A percentile compares a stretch with the other conserved stretches of the same genome.
phyloP scores from a whole-genome alignment of 495 filamentous ascomycete species.

The Xylaria castorea region DNA sequence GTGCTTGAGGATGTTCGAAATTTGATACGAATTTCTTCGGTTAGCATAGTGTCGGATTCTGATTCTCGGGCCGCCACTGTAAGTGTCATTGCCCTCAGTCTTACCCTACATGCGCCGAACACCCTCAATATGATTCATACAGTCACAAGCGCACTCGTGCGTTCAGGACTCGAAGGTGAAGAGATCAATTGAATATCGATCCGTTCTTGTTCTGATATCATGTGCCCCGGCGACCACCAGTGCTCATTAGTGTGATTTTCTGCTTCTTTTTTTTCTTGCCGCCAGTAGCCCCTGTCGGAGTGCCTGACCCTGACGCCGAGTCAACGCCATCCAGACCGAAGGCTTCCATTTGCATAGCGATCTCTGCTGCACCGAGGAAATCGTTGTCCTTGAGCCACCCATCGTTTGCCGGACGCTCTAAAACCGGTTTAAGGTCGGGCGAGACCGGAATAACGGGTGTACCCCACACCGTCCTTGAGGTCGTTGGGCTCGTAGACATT shows the following conservation, averaged over 20 bases:
- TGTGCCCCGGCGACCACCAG: constrained; percentile 53
- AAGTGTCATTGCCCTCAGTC: not conserved
- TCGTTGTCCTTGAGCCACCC: constrained; percentile 77
- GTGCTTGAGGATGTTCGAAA: not conserved
- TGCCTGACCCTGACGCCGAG: constrained; percentile 30
- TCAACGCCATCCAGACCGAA: constrained; percentile 45
- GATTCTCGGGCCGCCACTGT: not conserved
- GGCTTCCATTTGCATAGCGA: constrained; percentile 55
- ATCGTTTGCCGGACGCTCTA: constrained; percentile 61
- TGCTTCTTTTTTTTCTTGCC: constrained; percentile 84
- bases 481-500: constrained; percentile 78
- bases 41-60: not conserved
- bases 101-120: constrained; percentile 1
- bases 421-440: constrained; percentile 53
- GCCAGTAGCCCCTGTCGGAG: constrained; percentile 35
- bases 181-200: constrained; percentile 24
- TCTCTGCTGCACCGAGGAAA: constrained; percentile 46
- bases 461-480: constrained; percentile 85
- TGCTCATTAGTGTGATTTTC: constrained; percentile 96
- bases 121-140: not conserved
- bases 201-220: not conserved
- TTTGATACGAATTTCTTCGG: not conserved
- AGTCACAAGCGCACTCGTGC: not conserved
- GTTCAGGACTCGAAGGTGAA: not conserved
- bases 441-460: constrained; percentile 67